Conservation (phyloP, 371 early-diverging fungal species). For the Gilbertella persicaria region DNA sequence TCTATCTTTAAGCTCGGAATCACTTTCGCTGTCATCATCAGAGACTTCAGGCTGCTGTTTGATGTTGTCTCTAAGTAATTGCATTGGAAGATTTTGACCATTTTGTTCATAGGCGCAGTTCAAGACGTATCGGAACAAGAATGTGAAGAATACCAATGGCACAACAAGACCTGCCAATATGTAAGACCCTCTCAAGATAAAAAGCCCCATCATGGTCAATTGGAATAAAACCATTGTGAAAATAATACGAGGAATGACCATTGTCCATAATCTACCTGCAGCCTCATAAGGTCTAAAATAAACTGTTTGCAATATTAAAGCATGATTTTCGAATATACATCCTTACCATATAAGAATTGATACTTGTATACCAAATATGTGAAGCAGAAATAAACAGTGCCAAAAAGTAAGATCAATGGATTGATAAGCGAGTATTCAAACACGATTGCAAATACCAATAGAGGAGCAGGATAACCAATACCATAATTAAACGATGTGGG, state of each 20-base stretch:
- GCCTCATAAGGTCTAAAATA: conserved; percentile 88
- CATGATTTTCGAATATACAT: neutral
- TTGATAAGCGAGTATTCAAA: conserved; percentile 85
- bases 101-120: conserved; percentile 50
- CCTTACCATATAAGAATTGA: conserved; percentile 72
- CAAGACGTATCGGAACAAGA: conserved; percentile 51
- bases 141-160: conserved; percentile 51
- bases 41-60: conserved; percentile 13
- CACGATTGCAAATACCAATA: conserved; percentile 86
- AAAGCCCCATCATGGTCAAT: conserved; percentile 76
- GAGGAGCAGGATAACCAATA: conserved; percentile 62
- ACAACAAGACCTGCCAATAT: conserved; percentile 39
- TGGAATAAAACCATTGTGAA: conserved; percentile 83
- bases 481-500: conserved; percentile 64
- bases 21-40: neutral
- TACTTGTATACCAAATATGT: conserved; percentile 87
- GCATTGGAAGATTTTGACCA: conserved; percentile 45
- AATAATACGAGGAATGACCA: conserved; percentile 78
- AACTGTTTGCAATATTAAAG: conserved; percentile 28
- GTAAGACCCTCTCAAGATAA: conserved; percentile 55
- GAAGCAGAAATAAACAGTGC: conserved; percentile 74
- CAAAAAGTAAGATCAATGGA: conserved; percentile 83
- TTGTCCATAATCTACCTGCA: conserved; percentile 76
- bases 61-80: conserved; percentile 29
- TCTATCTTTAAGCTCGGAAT: no score